phyloP scores from a whole-genome alignment of 768 basidiomycete genomes.

The Candolleomyces aberdarensis region DNA sequence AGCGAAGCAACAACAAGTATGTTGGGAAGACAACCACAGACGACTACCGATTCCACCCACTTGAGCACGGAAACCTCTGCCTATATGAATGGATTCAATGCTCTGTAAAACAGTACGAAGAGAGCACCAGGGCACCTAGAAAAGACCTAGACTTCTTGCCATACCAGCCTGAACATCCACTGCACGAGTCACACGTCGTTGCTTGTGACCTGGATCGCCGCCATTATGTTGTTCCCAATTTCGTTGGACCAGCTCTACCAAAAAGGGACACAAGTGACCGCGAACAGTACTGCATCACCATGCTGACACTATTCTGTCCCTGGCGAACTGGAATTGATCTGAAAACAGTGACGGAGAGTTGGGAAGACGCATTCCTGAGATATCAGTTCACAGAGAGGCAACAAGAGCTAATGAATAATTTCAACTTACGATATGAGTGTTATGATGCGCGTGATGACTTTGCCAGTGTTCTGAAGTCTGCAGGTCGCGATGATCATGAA shows the following conservation, averaged over 20 bases:
- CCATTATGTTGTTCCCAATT: not conserved
- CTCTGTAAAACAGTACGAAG: too few relatives aligned
- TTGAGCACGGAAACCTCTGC: not conserved
- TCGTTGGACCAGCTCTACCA: not conserved
- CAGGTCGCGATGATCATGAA: too few relatives aligned
- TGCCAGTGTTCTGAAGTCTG: not conserved
- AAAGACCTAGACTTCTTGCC: not conserved
- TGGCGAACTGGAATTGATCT: constrained; percentile 1
- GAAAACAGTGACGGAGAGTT: not conserved
- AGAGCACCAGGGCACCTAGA: too few relatives aligned
- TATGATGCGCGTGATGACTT: constrained; percentile 2
- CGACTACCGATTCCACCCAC: not conserved
- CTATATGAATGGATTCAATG: constrained; percentile 4
- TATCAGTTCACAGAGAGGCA: not conserved
- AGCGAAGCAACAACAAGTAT: not conserved
- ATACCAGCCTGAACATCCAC: not conserved
- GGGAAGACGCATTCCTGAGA: not conserved
- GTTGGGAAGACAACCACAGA: not conserved
- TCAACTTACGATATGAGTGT: constrained; percentile 3
- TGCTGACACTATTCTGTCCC: not conserved
- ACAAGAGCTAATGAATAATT: not conserved
- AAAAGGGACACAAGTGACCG: not conserved
- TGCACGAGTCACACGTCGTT: not conserved
- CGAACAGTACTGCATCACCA: not conserved
- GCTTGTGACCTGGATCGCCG: not conserved